Evolutionary conservation across 441 rosid genomes (phyloP).

Genomic region (Biscutella auriculata): DNA sequence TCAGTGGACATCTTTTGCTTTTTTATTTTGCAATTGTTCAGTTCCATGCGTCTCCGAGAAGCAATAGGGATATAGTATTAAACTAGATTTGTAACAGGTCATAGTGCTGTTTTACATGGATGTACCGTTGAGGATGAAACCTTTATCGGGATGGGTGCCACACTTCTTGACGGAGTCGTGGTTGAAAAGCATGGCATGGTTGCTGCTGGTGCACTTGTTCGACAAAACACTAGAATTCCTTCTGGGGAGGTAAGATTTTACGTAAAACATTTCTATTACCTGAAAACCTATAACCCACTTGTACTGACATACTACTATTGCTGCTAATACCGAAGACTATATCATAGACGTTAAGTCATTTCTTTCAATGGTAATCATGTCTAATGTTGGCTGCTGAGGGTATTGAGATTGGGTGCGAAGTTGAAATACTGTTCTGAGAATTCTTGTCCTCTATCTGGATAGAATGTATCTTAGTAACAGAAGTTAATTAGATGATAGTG

Average conservation of each 20-base stretch:
- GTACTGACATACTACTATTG: neutral
- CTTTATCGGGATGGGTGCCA: constrained; percentile 87
- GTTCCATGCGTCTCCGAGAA: neutral
- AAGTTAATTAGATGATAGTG: neutral
- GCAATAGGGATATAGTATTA: constrained; percentile 13
- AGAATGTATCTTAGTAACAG: neutral
- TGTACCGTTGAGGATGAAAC: constrained; percentile 89
- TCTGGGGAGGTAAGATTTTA: constrained; percentile 59
- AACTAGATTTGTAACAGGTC: constrained; percentile 45
- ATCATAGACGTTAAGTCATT: neutral
- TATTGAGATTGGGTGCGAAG: neutral
- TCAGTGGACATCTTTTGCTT: constrained; percentile 24
- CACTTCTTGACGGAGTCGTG: constrained; percentile 78
- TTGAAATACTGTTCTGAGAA: neutral
- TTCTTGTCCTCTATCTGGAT: neutral
- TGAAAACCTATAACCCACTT: neutral
- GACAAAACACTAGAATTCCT: constrained; percentile 80
- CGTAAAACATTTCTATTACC: neutral
- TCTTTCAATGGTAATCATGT: neutral
- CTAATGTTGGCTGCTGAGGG: neutral
- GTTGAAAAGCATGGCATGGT: constrained; percentile 85
- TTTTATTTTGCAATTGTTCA: neutral
- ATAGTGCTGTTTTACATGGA: constrained; percentile 92
- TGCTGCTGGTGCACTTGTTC: constrained; percentile 93
- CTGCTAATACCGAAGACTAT: constrained; percentile 3